Percentiles rank a stretch among this genome's conserved stretches.
Evolutionary conservation across 2,329 filamentous ascomycete species (phyloP).

Genomic region (Ilyonectria sp.): DNA sequence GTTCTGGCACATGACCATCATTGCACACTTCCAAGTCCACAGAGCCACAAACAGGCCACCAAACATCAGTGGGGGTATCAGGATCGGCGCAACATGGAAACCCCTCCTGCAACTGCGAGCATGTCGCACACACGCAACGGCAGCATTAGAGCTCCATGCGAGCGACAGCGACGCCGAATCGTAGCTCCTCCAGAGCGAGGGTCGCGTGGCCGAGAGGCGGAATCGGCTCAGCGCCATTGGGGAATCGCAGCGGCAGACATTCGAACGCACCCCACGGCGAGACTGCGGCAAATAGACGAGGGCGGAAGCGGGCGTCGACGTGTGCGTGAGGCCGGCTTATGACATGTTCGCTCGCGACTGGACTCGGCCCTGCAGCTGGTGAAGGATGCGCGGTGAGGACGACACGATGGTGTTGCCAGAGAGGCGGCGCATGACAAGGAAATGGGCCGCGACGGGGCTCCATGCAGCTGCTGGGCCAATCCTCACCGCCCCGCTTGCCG

Average conservation of each 20-base stretch:
- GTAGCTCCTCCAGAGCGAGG: constrained; percentile 24
- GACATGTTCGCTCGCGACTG: constrained; percentile 52
- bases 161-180: constrained; percentile 20
- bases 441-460: constrained; percentile 18
- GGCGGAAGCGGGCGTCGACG: constrained; percentile 33
- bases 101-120: constrained; percentile 37
- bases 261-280: constrained; percentile 20
- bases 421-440: constrained; percentile 29
- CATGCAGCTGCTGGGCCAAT: constrained; percentile 16
- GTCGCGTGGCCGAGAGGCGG: constrained; percentile 41
- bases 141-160: constrained; percentile 30
- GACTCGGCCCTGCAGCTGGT: constrained; percentile 40
- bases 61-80: constrained; percentile 79
- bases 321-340: constrained; percentile 38
- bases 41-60: constrained; percentile 75
- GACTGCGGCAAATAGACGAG: constrained; percentile 35
- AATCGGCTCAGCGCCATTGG: constrained; percentile 45
- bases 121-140: constrained; percentile 26
- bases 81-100: constrained; percentile 55
- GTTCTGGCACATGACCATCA: constrained; percentile 85
- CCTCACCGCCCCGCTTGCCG: constrained; percentile 15
- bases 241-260: constrained; percentile 27
- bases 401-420: constrained; percentile 38
- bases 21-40: constrained; percentile 78
- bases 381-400: constrained; percentile 34